These are phyloP conservation scores for Jacaranda copaia DNA, from an alignment of 257 asterid species.

Conservation along the genomic window DNA sequence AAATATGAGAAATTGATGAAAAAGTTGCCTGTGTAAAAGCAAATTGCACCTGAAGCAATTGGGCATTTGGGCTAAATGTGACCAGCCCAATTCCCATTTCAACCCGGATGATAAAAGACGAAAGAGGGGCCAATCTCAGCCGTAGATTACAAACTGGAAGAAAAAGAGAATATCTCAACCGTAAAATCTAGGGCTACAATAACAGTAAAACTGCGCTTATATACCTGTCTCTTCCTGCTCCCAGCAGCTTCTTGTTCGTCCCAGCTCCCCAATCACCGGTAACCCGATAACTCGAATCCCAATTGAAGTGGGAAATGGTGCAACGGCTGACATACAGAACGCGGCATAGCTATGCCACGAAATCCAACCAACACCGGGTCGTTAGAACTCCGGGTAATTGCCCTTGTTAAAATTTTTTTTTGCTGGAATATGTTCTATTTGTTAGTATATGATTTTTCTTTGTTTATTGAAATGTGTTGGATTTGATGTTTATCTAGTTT, in stretches of 20 bases:
- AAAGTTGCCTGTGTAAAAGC: too few relatives aligned
- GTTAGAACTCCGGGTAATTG: constrained; percentile 84
- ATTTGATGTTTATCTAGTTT: neutral
- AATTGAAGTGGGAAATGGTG: constrained; percentile 58
- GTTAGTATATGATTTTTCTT: neutral
- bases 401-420: neutral
- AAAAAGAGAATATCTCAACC: constrained; percentile 14
- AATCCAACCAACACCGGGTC: constrained; percentile 80
- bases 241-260: constrained; percentile 18
- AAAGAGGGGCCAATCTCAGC: neutral
- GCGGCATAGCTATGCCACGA: constrained; percentile 91
- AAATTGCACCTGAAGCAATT: too few relatives aligned
- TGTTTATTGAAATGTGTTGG: neutral
- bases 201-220: neutral
- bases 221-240: neutral
- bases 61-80: too few relatives aligned
- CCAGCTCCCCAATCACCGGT: constrained; percentile 15
- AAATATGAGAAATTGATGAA: too few relatives aligned
- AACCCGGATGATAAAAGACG: too few relatives aligned
- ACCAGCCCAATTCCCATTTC: too few relatives aligned
- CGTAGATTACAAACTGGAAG: constrained; percentile 17
- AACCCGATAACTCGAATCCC: neutral
- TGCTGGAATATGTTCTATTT: neutral
- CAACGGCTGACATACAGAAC: constrained; percentile 73
- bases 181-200: constrained; percentile 33